Evolutionary conservation across 208 protist genomes (phyloP), one percentile per base, ranked within the genome.

Genomic region (Herpetomonas muscarum): DNA sequence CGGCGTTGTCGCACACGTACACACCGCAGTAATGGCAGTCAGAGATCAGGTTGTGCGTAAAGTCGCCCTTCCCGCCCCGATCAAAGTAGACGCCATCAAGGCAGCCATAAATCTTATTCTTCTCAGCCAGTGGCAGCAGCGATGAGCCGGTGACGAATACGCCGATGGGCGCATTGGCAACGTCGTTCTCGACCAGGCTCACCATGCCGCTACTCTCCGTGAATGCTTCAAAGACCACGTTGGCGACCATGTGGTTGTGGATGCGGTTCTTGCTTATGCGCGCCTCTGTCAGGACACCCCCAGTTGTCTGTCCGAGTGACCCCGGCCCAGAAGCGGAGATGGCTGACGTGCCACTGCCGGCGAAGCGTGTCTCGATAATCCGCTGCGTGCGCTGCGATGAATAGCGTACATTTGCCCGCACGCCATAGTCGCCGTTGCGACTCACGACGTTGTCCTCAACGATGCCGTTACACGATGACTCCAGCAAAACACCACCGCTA

Each of bases 381-480:
- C 55, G 25, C 31, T 74, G 56, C 4, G 77, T 67, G 12, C 78
- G 65, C 24, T 57, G 39, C 1, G 61, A 45, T 21, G 63, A 53
- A 69, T 89, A 90, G 4, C 32, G 48, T 15, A 71, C 47, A 64
- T 94, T 81, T 1, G 65, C 83, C 17, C 73, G 66, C 4, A 94
- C 54, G 42, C 87, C 87, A 64, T 81, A 90, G 30, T 71, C 64
- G 37, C 53, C 58, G 66, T 94, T 94, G 24, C 70, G 64, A 44
- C 76, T 67, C 54, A 92, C 85, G 31, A 76, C 54, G 66, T 95
- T 95, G 22, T 80, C 71, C 55, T 87, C 78, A 28, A 92, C 24
- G 13, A 71, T 58, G 7, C 70, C 79, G 66, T 69, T 74, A 0
- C 69, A 46, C 28, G 54, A 42, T 13, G 42, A 21, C 45, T 92